Conservation (phyloP, 805 yeast genomes). For the Candida chauliodis region DNA sequence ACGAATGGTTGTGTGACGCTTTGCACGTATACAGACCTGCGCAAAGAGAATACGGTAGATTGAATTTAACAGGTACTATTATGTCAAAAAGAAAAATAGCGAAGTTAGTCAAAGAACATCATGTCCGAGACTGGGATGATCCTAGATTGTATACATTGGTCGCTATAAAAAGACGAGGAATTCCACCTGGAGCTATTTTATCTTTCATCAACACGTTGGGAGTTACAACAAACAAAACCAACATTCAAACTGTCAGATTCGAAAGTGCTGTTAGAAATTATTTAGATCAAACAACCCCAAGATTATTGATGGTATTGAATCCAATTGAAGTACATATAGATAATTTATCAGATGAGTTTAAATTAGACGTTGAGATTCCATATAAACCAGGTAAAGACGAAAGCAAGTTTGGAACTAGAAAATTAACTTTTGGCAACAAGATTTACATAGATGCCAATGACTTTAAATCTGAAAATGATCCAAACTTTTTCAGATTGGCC, state of each 20-base stretch:
- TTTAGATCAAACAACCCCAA: slow-evolving; percentile 87
- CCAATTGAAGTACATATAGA: slow-evolving; percentile 83
- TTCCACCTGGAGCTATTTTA: slow-evolving; percentile 97
- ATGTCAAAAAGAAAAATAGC: slow-evolving; percentile 95
- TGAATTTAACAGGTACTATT: slow-evolving; percentile 90
- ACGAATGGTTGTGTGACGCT: slow-evolving; percentile 97
- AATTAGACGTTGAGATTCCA: slow-evolving; percentile 72
- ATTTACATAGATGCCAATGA: slow-evolving; percentile 87
- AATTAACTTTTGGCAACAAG: slow-evolving; percentile 69
- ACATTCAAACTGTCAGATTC: slow-evolving; percentile 85
- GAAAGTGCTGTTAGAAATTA: slow-evolving; percentile 85
- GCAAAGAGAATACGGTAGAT: slow-evolving; percentile 97
- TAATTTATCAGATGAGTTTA: slow-evolving; percentile 72
- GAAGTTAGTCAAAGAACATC: slow-evolving; percentile 73
- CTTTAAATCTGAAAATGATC: slow-evolving; percentile 61
- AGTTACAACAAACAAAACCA: slow-evolving; percentile 90
- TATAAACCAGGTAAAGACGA: slow-evolving; percentile 77
- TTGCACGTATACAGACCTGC: slow-evolving; percentile 96
- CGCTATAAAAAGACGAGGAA: slow-evolving; percentile 93
- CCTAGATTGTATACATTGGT: slow-evolving; percentile 95
- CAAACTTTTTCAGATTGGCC: slow-evolving; percentile 88
- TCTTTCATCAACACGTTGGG: slow-evolving; percentile 93
- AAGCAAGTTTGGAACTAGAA: slow-evolving; percentile 53
- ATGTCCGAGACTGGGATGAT: slow-evolving; percentile 97
- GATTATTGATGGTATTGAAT: slow-evolving; percentile 88